These are phyloP conservation scores for Heliamphora exappendiculata DNA, from an alignment of 148 eudicot genomes.

Conservation along the genomic window DNA sequence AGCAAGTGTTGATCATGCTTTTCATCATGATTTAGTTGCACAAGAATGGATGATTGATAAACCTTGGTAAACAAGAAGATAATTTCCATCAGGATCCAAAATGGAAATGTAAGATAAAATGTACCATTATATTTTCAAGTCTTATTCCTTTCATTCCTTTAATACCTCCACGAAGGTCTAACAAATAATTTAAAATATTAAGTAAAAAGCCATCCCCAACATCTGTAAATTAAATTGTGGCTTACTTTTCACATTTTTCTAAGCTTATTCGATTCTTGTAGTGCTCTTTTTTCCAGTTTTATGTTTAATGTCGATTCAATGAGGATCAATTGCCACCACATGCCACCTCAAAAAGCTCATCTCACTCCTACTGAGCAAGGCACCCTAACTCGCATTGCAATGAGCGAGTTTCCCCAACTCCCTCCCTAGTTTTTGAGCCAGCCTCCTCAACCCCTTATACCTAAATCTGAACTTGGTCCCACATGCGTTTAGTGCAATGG, in stretches of 20 bases:
- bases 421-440: too few species aligned
- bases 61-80: background rate
- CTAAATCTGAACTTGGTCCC: too few species aligned
- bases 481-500: too few species aligned
- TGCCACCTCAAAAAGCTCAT: too few species aligned
- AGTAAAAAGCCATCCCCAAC: background rate
- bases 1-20: background rate
- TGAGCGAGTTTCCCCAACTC: too few species aligned
- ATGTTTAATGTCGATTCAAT: background rate
- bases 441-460: too few species aligned
- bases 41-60: slow-evolving; percentile 1
- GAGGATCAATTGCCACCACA: background rate
- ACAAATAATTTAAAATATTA: background rate
- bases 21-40: background rate
- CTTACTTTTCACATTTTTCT: background rate
- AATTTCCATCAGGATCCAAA: background rate
- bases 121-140: background rate
- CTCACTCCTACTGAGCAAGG: too few species aligned
- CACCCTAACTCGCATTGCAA: too few species aligned
- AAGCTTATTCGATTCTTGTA: background rate
- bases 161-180: background rate
- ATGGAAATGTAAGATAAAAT: background rate
- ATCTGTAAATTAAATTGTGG: background rate
- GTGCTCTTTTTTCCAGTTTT: background rate
- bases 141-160: background rate